Evolutionary conservation across 805 yeast species (phyloP), one percentile per base, ranked within the genome.

Genomic region (Cyberlindnera maclurae): DNA sequence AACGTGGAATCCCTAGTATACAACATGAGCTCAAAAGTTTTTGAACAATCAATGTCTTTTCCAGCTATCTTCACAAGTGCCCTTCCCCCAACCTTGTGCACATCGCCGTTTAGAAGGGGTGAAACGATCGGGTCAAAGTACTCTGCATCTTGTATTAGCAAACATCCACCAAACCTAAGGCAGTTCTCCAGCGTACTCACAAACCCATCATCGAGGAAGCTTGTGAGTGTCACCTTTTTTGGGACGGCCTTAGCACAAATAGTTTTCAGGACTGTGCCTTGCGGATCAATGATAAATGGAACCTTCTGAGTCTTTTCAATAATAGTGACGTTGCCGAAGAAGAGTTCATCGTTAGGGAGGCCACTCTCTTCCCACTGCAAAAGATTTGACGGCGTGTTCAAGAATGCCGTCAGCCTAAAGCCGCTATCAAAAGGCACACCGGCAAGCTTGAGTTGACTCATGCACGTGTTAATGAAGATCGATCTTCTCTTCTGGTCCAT

Each of bases 71-170:
- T 65, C 1, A 87, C 69, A 36, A 83, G 56, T 6, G 65, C 57
- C 33, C 96, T 66, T 0, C 93, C 93, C 3, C 96, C 96, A 22
- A 78, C 67, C 22, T 68, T 64, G 22, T 69, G 68, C 29, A 74
- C 67, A 42, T 87, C 95, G 26, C 67, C 65, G 33, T 75, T 68
- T 34, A 90, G 57, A 1, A 90, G 58, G 0, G 82, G 68, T 40
- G 73, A 73, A 10, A 90, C 53, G 7, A 84, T 60, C 0, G 96
- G 95, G 54, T 90, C 90, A 52, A 73, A 79, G 46, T 70, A 63
- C 52, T 90, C 97, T 4, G 89, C 88, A 60, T 90, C 90, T 47
- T 76, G 76, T 13, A 90, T 68, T 12, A 89, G 53, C 7, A 90
- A 63, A 1, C 73, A 50, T 3, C 85, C 87, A 4, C 97, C 97